Evolutionary conservation across 2,329 filamentous ascomycete genomes (phyloP).

Genomic region (Aspergillus tubingensis): DNA sequence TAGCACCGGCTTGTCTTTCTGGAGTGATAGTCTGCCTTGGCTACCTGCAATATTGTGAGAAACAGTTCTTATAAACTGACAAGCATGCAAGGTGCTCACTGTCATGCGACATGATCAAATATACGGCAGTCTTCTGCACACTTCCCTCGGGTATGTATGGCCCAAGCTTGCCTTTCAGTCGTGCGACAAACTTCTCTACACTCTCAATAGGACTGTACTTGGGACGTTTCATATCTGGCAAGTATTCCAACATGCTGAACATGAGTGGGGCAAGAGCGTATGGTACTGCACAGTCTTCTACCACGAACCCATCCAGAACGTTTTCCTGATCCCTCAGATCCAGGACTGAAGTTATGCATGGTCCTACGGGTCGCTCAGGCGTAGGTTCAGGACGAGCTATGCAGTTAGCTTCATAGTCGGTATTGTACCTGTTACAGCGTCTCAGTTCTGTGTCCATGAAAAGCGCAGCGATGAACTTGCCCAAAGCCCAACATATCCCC

Average conservation of each 20-base stretch:
- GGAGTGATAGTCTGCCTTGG: constrained; percentile 49
- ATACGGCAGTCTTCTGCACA: constrained; percentile 62
- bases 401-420: constrained; percentile 1
- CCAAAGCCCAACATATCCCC: constrained; percentile 13
- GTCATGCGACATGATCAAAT: constrained; percentile 68
- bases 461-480: neutral
- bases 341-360: constrained; percentile 6
- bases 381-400: constrained; percentile 29
- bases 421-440: neutral
- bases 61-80: constrained; percentile 19
- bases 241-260: constrained; percentile 50
- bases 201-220: neutral
- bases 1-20: constrained; percentile 52
- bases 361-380: neutral
- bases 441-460: neutral
- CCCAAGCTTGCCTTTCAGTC: constrained; percentile 36
- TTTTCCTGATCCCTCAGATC: constrained; percentile 5
- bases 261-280: constrained; percentile 30
- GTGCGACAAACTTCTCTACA: neutral
- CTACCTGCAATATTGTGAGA: neutral
- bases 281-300: constrained; percentile 6
- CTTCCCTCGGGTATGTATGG: constrained; percentile 60
- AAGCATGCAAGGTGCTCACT: constrained; percentile 57
- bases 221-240: neutral
- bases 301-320: constrained; percentile 2